A percentile compares a stretch with the other conserved stretches of the same genome.
Evolutionary conservation across 2,329 filamentous ascomycete genomes (phyloP).

Genomic region (Phoma herbarum): DNA sequence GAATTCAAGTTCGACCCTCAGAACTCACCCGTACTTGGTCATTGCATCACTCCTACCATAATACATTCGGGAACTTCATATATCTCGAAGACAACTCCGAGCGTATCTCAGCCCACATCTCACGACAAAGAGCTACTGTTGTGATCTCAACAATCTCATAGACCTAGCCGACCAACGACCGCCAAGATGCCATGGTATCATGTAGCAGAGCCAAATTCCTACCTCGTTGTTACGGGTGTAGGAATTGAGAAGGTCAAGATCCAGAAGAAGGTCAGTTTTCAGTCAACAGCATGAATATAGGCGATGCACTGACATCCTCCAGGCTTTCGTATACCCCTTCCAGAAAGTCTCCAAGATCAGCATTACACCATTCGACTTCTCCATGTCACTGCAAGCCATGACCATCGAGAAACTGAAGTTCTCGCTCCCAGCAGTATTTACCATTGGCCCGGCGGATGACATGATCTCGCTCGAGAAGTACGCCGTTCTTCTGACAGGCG

Average conservation of each 20-base stretch:
- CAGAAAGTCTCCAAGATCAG: constrained; percentile 57
- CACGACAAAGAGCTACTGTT: too few species aligned
- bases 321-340: constrained; percentile 51
- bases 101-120: background rate
- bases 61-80: background rate
- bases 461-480: constrained; percentile 78
- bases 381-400: constrained; percentile 85
- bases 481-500: constrained; percentile 77
- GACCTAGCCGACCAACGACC: background rate
- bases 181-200: constrained; percentile 64
- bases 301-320: constrained; percentile 4
- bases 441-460: constrained; percentile 81
- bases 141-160: too few species aligned
- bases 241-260: constrained; percentile 78
- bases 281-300: constrained; percentile 39
- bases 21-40: background rate
- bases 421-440: constrained; percentile 83
- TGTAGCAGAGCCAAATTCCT: constrained; percentile 79
- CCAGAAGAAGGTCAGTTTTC: constrained; percentile 69
- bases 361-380: constrained; percentile 81
- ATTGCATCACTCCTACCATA: background rate
- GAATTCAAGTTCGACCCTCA: background rate
- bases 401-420: constrained; percentile 89
- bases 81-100: background rate
- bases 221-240: constrained; percentile 86